Base-by-base conservation (phyloP, 306 rosid genomes). In the Cyamopsis tetragonoloba region DNA sequence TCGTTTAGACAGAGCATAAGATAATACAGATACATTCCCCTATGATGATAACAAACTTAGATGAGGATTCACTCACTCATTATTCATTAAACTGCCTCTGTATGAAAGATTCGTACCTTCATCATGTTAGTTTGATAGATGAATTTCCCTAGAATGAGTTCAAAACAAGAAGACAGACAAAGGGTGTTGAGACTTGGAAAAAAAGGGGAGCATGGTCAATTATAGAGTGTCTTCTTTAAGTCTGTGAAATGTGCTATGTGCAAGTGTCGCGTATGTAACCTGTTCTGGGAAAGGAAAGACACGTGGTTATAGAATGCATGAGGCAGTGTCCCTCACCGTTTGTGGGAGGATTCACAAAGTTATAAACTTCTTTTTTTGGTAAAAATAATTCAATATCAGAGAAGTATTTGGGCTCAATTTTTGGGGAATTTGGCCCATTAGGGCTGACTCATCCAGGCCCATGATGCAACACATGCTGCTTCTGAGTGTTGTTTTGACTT, bases 311-410 rank as follows among this genome's bases (percentile, higher is more conserved):
- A 19, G 12, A 67, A 68, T 56, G 32, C 8, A 31, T 38, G 58
- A 13, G 50, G 20, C 8, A 55, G 85, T 77, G 85, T 72, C 85
- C 43, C 2, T 41, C 62, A 68, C 82, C 85, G 80, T 7, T 39
- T 59, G 37, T 14, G 18, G 46, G 17, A 39, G 46, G 46, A 39
- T 7, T 11, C 5, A 42, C 1, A n/a, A 42, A 5, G 48, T 4
- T 42, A 1, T 13, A 42, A 42, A 14, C 6, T 42, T 13, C 14
- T 13, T 4, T 43, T 43, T 10, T 43, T 15, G 7, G 2, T 1
- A 8, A 15, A 14, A 43, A 41, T 4, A 15, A n/a, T n/a, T n/a
- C n/a, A n/a, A n/a, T n/a, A n/a, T n/a, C n/a, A 5, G 49, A 6
- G 22, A 15, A 43, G 49, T n/a, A 4, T 43, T 43, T 15, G 9